phyloP scores from a whole-genome alignment of 495 filamentous ascomycete species.

The Daldinia vernicosa region DNA sequence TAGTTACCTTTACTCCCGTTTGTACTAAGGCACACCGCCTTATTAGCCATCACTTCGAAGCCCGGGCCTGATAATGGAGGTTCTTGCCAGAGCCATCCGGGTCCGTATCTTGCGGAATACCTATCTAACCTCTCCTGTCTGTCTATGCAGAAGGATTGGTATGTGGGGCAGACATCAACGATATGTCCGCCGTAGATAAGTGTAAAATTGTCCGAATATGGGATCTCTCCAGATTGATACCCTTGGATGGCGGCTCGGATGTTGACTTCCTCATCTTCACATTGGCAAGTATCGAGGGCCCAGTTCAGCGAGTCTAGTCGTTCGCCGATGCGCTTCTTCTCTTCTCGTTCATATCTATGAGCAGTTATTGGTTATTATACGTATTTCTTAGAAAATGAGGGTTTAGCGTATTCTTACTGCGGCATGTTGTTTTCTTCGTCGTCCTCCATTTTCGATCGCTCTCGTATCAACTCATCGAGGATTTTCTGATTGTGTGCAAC shows the following conservation, averaged over 20 bases:
- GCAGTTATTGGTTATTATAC: constrained; percentile 16
- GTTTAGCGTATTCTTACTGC: constrained; percentile 39
- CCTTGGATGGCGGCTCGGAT: constrained; percentile 55
- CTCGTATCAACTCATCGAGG: constrained; percentile 45
- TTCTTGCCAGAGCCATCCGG: constrained; percentile 62
- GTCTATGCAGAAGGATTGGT: constrained; percentile 50
- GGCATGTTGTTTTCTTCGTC: constrained; percentile 53
- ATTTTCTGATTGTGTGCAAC: constrained; percentile 37
- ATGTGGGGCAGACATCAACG: constrained; percentile 52
- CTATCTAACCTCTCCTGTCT: constrained; percentile 53
- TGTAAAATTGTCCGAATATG: constrained; percentile 51
- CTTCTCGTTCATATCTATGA: constrained; percentile 36
- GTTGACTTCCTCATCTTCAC: constrained; percentile 53
- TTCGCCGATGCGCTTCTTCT: constrained; percentile 41
- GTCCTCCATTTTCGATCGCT: constrained; percentile 50
- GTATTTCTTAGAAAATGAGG: neutral
- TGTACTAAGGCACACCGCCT: constrained; percentile 41
- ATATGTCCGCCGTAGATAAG: constrained; percentile 58
- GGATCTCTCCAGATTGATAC: constrained; percentile 54
- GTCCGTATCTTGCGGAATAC: constrained; percentile 50
- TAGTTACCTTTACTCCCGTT: neutral
- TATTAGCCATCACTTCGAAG: constrained; percentile 40
- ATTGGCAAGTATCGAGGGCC: constrained; percentile 47
- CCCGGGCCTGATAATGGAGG: constrained; percentile 49
- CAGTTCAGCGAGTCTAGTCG: constrained; percentile 47